Conservation (phyloP, 163 green algal genomes). For the Chloromonas sp. region DNA sequence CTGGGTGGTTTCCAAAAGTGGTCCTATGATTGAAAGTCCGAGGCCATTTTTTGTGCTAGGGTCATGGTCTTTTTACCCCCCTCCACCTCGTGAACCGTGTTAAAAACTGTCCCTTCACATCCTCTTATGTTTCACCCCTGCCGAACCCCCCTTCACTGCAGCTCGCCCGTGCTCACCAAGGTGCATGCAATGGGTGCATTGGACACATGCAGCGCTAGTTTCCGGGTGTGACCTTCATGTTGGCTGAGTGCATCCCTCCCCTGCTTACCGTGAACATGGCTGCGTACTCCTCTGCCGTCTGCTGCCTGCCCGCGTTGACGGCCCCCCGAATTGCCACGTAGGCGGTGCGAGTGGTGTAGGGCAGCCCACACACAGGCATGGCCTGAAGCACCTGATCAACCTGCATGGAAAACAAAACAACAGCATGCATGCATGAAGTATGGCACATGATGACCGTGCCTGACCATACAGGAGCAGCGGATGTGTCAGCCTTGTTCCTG, state of each 20-base stretch:
- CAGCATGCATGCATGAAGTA: neutral
- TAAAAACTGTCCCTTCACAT: no score
- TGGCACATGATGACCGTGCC: no score
- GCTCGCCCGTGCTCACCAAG: neutral
- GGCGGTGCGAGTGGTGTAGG: neutral
- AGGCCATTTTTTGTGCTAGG: no score
- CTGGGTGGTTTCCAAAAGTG: no score
- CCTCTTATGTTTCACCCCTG: no score
- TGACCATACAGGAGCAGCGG: no score
- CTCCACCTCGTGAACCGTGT: no score
- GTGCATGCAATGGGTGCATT: neutral
- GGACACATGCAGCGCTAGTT: neutral
- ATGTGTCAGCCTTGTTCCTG: no score
- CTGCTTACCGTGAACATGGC: neutral
- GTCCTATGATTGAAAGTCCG: no score
- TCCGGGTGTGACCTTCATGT: neutral
- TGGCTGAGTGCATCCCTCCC: neutral
- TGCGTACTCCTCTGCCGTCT: slow-evolving; percentile 1
- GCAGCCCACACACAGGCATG: slow-evolving; percentile 2
- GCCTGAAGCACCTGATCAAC: slow-evolving; percentile 6
- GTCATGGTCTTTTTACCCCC: no score
- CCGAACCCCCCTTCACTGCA: no score
- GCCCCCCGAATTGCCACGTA: neutral
- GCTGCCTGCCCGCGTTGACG: slow-evolving; percentile 6
- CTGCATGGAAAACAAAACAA: neutral